Evolutionary conservation across 176 grass and related monocot species (phyloP), one percentile per base, ranked within the genome.

Genomic region (Guadua angustifolia): DNA sequence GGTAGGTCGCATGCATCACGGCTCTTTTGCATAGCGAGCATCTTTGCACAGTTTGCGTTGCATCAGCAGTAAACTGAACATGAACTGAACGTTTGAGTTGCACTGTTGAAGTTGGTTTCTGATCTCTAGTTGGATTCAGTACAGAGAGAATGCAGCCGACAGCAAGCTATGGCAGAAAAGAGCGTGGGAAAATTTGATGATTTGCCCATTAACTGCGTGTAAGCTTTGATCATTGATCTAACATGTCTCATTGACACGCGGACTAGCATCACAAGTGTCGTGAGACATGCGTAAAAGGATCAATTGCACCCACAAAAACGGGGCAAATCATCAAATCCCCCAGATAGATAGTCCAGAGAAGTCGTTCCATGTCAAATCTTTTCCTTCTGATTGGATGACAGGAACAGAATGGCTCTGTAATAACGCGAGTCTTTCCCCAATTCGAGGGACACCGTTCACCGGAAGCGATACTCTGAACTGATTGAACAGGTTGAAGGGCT

Each of bases 151-250:
- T 6, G 52, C 17, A 53, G 26, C 56, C 67, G 32, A 65, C 84
- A 80, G 9, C 13, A n/a, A 80, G 68, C 58, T 21, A 80, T 24
- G 57, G 19, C 52, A 39, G 62, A 49, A 71, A 6, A 13, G 36
- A 72, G 49, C 46, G n/a, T n/a, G n/a, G n/a, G n/a, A n/a, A n/a
- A n/a, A n/a, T n/a, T n/a, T n/a, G n/a, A n/a, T n/a, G n/a, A n/a
- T n/a, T n/a, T n/a, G n/a, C n/a, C n/a, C n/a, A 16, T 58, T 73
- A 65, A 84, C 81, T 25, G 47, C 46, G 19, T 42, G 38, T 56
- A 44, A 19, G 69, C n/a, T n/a, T n/a, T n/a, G n/a, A n/a, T n/a
- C n/a, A n/a, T n/a, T n/a, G n/a, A n/a, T n/a, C n/a, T n/a, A n/a
- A n/a, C n/a, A n/a, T n/a, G n/a, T n/a, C n/a, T n/a, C n/a, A n/a